Conservation (phyloP, 2,329 filamentous ascomycete species). For the Calonectria pseudoreteaudii region DNA sequence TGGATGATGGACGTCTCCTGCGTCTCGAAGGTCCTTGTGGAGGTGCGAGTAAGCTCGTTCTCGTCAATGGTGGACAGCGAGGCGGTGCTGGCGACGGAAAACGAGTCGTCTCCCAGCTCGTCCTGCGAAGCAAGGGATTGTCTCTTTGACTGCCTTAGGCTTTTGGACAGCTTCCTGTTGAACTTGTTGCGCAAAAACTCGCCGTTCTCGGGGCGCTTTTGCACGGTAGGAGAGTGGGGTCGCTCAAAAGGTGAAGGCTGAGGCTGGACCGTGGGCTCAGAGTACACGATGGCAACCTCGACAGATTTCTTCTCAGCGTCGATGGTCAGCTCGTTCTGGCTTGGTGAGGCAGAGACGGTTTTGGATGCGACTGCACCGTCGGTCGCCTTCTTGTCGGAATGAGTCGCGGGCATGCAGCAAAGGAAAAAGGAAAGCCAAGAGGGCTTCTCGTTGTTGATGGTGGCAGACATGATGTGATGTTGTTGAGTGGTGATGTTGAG, state of each 20-base stretch:
- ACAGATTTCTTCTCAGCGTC: neutral
- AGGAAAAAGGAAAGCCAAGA: constrained; percentile 1
- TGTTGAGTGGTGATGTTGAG: neutral
- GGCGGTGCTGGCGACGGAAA: neutral
- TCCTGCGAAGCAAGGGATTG: neutral
- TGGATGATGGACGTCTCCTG: neutral
- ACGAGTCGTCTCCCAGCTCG: neutral
- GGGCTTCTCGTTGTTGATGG: neutral
- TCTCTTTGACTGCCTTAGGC: neutral
- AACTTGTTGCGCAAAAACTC: neutral
- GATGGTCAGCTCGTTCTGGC: neutral
- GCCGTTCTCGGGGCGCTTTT: neutral
- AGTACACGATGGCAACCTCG: neutral
- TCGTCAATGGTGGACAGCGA: neutral
- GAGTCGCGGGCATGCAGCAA: neutral
- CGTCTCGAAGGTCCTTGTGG: neutral
- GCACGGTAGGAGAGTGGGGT: neutral
- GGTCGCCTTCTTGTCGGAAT: neutral
- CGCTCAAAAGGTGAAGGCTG: neutral
- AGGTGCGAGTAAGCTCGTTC: neutral
- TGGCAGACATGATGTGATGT: neutral
- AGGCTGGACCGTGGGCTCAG: neutral
- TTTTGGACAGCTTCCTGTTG: neutral
- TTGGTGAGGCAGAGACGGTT: neutral
- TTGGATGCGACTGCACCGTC: neutral